phyloP scores from a whole-genome alignment of 208 protist species.

The Leishmania tarentolae region DNA sequence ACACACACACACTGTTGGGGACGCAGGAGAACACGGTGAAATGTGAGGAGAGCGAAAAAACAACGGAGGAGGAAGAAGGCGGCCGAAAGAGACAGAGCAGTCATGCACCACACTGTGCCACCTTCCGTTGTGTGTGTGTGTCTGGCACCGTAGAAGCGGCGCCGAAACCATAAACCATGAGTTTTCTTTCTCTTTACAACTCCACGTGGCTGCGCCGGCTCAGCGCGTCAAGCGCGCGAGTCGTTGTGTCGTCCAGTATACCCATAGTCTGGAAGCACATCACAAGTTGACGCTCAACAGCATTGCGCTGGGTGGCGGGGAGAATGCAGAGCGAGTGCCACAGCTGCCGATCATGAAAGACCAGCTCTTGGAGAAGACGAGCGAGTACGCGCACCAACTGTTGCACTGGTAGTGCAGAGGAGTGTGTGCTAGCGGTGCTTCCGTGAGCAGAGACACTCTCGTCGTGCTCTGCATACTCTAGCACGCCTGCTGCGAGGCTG shows the following conservation, averaged over 20 bases:
- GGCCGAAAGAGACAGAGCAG: not conserved
- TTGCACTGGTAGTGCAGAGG: slow-evolving; percentile 21
- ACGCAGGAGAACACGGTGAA: not conserved
- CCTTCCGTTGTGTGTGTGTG: not conserved
- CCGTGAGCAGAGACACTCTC: slow-evolving; percentile 33
- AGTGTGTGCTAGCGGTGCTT: slow-evolving; percentile 10
- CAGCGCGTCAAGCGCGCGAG: slow-evolving; percentile 27
- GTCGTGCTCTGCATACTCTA: slow-evolving; percentile 23
- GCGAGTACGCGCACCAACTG: slow-evolving; percentile 32
- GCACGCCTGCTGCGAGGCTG: slow-evolving; percentile 11
- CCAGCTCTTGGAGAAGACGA: slow-evolving; percentile 50
- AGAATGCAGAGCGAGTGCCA: slow-evolving; percentile 52
- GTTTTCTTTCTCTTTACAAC: not conserved
- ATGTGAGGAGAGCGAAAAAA: not conserved
- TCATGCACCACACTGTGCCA: not conserved
- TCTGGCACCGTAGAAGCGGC: not conserved
- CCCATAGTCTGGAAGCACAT: slow-evolving; percentile 51
- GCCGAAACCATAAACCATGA: not conserved
- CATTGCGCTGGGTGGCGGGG: slow-evolving; percentile 33
- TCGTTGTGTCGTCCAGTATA: slow-evolving; percentile 43
- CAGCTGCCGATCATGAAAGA: slow-evolving; percentile 57
- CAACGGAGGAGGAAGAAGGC: not conserved
- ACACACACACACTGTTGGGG: not conserved
- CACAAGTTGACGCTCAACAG: slow-evolving; percentile 40
- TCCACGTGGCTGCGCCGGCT: not conserved